These are phyloP conservation scores for Puccinia coronata DNA, from an alignment of 1,284 basidiomycete genomes.

Conservation along the genomic window DNA sequence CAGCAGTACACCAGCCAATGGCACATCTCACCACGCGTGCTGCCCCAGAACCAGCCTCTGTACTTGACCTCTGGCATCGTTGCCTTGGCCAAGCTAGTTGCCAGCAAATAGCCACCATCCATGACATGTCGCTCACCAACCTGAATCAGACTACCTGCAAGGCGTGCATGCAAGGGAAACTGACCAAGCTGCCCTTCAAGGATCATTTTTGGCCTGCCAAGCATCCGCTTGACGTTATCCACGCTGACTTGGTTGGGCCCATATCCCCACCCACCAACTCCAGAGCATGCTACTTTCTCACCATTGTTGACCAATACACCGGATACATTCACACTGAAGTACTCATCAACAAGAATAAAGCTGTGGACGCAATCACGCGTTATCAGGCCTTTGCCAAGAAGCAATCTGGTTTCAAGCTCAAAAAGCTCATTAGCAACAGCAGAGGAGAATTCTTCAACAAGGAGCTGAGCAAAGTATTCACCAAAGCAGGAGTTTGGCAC, in stretches of 20 bases:
- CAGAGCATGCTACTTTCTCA: constrained; percentile 4
- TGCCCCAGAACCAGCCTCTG: no score
- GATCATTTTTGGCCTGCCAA: not conserved
- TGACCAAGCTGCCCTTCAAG: not conserved
- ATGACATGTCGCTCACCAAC: no score
- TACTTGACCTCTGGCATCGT: not conserved
- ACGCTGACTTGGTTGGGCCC: constrained; percentile 1
- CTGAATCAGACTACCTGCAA: not conserved
- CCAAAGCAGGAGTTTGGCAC: not conserved
- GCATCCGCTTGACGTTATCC: not conserved
- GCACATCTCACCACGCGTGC: no score
- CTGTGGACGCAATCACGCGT: not conserved
- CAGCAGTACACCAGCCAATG: no score
- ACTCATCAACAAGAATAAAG: not conserved
- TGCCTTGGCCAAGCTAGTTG: not conserved
- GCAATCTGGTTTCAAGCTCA: not conserved
- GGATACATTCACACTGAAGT: not conserved
- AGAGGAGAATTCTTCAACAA: not conserved
- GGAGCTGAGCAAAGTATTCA: not conserved
- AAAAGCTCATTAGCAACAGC: not conserved
- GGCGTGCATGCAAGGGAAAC: constrained; percentile 1
- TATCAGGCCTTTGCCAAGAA: not conserved
- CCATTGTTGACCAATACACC: not conserved
- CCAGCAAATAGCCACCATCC: not conserved
- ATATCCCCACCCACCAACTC: not conserved